Evolutionary conservation across 805 yeast species (phyloP).

Genomic region (Candida patagonica): DNA sequence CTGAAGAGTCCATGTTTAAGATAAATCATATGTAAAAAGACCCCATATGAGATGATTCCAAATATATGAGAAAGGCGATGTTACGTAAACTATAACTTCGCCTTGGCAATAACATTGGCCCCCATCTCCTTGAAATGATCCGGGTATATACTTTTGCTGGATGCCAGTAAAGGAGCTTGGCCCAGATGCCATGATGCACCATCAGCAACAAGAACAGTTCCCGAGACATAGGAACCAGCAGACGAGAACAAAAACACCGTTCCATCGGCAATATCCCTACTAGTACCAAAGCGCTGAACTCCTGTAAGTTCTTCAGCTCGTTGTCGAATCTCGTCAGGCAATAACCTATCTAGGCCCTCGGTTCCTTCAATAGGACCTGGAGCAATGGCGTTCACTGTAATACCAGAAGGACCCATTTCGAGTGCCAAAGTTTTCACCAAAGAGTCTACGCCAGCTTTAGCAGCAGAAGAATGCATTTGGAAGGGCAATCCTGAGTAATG

Average conservation of each 20-base stretch:
- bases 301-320: conserved; percentile 45
- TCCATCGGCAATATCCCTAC: conserved; percentile 77
- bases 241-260: conserved; percentile 78
- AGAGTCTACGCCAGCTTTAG: conserved; percentile 93
- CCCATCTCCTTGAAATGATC: conserved; percentile 4
- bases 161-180: not conserved
- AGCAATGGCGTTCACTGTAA: conserved; percentile 75
- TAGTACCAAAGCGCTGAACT: conserved; percentile 42
- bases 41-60: too few species aligned
- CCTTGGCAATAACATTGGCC: not conserved
- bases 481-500: conserved; percentile 85
- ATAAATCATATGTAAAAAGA: too few species aligned
- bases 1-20: too few species aligned
- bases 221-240: conserved; percentile 71
- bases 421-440: conserved; percentile 76
- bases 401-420: conserved; percentile 84
- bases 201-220: conserved; percentile 73
- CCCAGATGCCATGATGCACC: conserved; percentile 76
- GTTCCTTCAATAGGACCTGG: conserved; percentile 88
- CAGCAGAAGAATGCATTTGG: conserved; percentile 88
- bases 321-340: conserved; percentile 33
- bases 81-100: too few species aligned
- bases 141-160: conserved; percentile 4
- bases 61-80: too few species aligned
- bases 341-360: conserved; percentile 70